These are phyloP conservation scores for Leonotis leonurus DNA, from an alignment of 257 asterid genomes.

Conservation along the genomic window DNA sequence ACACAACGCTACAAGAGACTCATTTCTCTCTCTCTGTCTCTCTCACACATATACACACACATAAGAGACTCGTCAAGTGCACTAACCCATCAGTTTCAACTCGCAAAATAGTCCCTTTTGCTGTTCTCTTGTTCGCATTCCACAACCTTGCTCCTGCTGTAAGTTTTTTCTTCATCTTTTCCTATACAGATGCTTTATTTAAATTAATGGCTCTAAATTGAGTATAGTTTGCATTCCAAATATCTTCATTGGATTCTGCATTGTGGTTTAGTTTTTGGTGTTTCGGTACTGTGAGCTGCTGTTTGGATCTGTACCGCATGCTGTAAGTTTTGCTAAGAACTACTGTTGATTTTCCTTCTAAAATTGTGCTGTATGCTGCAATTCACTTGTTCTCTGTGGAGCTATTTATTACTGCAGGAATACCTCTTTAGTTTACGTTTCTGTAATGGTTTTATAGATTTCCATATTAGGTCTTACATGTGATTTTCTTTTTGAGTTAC, in stretches of 20 bases:
- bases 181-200: slow-evolving; percentile 3
- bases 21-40: slow-evolving; percentile 9
- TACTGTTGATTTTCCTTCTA: background rate
- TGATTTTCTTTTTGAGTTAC: background rate
- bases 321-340: background rate
- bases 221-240: background rate
- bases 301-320: slow-evolving; percentile 21
- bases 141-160: slow-evolving; percentile 12
- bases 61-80: background rate
- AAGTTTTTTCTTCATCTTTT: background rate
- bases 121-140: slow-evolving; percentile 17
- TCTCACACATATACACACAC: background rate
- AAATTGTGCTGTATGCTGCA: background rate
- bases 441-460: background rate
- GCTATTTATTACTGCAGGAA: slow-evolving; percentile 4
- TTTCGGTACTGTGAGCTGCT: background rate
- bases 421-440: background rate
- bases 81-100: slow-evolving; percentile 6
- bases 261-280: background rate
- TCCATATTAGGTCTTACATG: background rate
- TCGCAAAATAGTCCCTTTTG: slow-evolving; percentile 22
- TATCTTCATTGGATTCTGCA: slow-evolving; percentile 15
- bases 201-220: background rate
- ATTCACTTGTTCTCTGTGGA: background rate
- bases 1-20: background rate